Conservation (phyloP, 2,329 filamentous ascomycete genomes). For the Leptodontidium sp. region DNA sequence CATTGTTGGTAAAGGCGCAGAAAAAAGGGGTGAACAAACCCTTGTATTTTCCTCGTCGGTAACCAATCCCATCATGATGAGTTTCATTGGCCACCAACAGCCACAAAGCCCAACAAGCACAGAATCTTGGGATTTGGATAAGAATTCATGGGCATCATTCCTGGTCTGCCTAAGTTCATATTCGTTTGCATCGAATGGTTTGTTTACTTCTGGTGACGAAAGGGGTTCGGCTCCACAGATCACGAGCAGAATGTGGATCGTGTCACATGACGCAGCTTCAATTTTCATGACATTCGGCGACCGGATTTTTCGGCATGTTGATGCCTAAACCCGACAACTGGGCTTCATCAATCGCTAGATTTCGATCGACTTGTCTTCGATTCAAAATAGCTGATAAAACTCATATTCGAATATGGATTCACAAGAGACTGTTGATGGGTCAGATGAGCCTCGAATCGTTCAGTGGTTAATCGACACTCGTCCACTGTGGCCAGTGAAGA, state of each 20-base stretch:
- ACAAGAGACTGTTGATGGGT: not conserved
- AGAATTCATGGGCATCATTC: no score
- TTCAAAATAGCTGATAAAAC: not conserved
- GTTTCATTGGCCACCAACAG: no score
- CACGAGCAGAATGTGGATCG: not conserved
- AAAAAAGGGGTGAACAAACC: no score
- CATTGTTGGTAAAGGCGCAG: no score
- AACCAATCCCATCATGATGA: no score
- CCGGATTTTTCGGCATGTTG: not conserved
- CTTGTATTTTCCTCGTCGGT: no score
- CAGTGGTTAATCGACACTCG: conserved; percentile 72
- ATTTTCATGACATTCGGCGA: not conserved
- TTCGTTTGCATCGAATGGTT: no score
- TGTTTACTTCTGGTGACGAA: not conserved
- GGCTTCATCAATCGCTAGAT: not conserved
- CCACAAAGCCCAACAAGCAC: no score
- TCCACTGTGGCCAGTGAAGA: conserved; percentile 59
- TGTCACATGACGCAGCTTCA: not conserved
- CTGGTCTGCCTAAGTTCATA: no score
- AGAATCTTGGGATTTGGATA: no score
- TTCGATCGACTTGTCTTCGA: not conserved
- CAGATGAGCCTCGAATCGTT: conserved; percentile 50
- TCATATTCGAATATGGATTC: not conserved
- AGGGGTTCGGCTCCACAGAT: not conserved
- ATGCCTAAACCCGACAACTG: not conserved